A percentile compares a stretch with the other conserved stretches of the same genome.
Conservation (phyloP, 2,329 filamentous ascomycete genomes). For the Cladosporium sp. region DNA sequence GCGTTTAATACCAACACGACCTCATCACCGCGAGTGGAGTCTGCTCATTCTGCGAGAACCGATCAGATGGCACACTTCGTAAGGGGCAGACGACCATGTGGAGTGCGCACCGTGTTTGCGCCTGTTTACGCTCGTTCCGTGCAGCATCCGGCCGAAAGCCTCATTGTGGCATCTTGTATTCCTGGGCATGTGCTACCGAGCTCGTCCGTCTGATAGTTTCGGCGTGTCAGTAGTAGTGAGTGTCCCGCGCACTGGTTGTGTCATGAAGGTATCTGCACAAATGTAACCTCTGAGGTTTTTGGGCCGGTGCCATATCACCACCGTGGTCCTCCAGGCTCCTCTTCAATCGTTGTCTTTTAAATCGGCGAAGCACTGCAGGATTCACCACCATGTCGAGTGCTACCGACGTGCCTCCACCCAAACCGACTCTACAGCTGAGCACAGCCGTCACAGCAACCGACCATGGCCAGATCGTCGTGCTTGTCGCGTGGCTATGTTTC, state of each 20-base stretch:
- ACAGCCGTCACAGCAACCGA: slow-evolving; percentile 22
- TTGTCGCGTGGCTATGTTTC: slow-evolving; percentile 22
- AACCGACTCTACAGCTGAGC: slow-evolving; percentile 20
- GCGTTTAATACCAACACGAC: not conserved
- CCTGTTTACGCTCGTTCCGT: not conserved
- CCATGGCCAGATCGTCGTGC: slow-evolving; percentile 21
- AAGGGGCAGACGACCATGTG: not conserved
- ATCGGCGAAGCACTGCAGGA: not conserved
- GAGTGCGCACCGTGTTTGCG: not conserved
- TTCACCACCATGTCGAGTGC: slow-evolving; percentile 4
- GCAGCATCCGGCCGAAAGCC: not conserved
- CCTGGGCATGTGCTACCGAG: not conserved
- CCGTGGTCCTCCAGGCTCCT: not conserved
- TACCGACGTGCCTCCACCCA: slow-evolving; percentile 12
- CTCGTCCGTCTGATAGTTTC: not conserved
- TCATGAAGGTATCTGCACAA: not conserved
- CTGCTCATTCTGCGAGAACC: not conserved
- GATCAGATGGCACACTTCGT: not conserved
- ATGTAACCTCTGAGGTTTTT: not conserved
- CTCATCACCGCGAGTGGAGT: slow-evolving; percentile 3
- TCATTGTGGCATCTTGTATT: not conserved
- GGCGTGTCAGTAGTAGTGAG: slow-evolving; percentile 1
- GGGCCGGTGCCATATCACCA: not conserved
- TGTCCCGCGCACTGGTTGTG: not conserved
- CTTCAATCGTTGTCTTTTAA: not conserved